phyloP scores from a whole-genome alignment of 768 basidiomycete genomes.

The Panus rudis region DNA sequence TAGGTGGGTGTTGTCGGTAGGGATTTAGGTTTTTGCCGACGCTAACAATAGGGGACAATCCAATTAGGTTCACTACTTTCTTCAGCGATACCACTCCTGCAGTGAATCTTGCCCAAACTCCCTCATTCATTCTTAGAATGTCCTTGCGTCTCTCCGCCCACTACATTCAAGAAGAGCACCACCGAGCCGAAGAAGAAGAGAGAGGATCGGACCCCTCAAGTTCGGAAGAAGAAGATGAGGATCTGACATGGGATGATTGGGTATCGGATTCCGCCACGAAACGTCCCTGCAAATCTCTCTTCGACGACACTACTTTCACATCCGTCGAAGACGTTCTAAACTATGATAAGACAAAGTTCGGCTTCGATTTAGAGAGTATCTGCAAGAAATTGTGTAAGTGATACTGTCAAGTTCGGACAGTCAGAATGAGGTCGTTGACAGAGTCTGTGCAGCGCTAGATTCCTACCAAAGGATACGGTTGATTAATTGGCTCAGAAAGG shows the following conservation, averaged over 20 bases:
- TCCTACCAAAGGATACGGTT: slow-evolving; percentile 73
- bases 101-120: no score
- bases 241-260: slow-evolving; percentile 78
- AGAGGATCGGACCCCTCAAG: slow-evolving; percentile 7
- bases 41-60: no score
- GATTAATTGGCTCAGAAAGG: slow-evolving; percentile 81
- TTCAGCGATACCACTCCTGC: no score
- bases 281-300: slow-evolving; percentile 62
- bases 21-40: no score
- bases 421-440: background rate
- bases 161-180: background rate
- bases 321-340: slow-evolving; percentile 52
- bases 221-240: slow-evolving; percentile 26
- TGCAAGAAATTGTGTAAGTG: slow-evolving; percentile 50
- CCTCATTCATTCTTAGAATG: background rate
- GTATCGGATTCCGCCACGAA: slow-evolving; percentile 54
- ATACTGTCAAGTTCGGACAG: background rate
- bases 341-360: slow-evolving; percentile 54
- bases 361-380: slow-evolving; percentile 52
- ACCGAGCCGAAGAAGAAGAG: background rate
- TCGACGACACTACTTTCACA: slow-evolving; percentile 57
- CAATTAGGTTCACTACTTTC: no score
- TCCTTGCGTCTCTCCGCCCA: no score
- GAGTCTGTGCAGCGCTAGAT: slow-evolving; percentile 56
- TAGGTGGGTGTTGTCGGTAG: no score